A percentile compares a stretch with the other conserved stretches of the same genome.
These are phyloP conservation scores for Nicotiana paniculata DNA, from an alignment of 257 asterid species.

Conservation along the genomic window DNA sequence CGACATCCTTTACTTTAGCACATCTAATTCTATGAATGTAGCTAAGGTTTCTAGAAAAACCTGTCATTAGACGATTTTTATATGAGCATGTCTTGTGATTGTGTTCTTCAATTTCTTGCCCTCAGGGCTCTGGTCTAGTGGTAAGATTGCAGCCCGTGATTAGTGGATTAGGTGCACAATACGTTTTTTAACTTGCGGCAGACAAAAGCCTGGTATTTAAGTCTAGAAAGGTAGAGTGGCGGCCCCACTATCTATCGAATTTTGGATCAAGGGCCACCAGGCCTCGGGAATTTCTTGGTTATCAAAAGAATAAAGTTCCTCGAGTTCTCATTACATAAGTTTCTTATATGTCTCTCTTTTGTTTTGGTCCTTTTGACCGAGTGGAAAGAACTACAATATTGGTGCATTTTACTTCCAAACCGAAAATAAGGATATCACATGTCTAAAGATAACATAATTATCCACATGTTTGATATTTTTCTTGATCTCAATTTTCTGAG, in stretches of 20 bases:
- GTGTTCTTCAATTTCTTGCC: background rate
- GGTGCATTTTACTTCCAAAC: background rate
- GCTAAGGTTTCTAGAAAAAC: background rate
- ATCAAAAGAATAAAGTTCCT: too few species aligned
- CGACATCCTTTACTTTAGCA: background rate
- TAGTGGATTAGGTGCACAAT: too few species aligned
- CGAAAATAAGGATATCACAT: background rate
- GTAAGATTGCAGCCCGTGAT: too few species aligned
- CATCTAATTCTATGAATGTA: background rate
- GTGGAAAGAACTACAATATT: background rate
- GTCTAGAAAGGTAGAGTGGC: too few species aligned
- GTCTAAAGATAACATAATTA: background rate
- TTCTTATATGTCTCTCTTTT: background rate
- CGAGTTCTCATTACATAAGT: background rate
- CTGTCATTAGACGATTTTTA: too few species aligned
- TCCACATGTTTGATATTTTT: background rate
- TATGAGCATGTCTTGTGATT: slow-evolving; percentile 1
- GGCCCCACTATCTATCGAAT: too few species aligned
- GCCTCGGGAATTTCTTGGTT: too few species aligned
- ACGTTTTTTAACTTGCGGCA: too few species aligned
- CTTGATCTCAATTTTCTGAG: background rate
- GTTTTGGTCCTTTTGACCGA: background rate
- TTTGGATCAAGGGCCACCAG: too few species aligned
- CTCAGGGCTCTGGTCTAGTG: too few species aligned
- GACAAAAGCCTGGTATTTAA: too few species aligned